Base-by-base conservation (phyloP, 2,329 filamentous ascomycete species). In the Alternaria consortialis region DNA sequence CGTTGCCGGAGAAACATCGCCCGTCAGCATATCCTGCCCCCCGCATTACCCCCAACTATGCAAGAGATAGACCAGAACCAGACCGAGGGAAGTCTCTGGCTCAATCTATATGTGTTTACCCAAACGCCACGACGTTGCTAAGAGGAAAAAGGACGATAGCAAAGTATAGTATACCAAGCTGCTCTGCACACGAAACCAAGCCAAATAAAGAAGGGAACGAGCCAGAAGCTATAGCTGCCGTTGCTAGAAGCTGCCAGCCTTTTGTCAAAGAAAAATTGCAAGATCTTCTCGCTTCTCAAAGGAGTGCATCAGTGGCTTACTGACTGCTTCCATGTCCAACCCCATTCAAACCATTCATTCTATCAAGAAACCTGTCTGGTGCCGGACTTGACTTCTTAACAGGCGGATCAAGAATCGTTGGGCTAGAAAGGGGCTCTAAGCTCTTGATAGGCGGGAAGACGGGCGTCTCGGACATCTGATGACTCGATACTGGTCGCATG, bases 341-440 rank as follows among this genome's bases (percentile, higher is more conserved):
- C 15, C 46, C 46, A 25, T 50, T 50, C 20, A 13, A 50, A 12
- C 50, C 51, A 36, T 56, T 31, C 23, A 42, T 15, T 25, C 36
- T n/a, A 17, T 48, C 37, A 5, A 44, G 50, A 34, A 64, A 52
- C 31, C 52, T 56, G 11, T 64, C 59, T 3, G 62, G 62, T n/a
- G 59, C 50, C 7, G 63, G 63, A 56, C 63, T 65, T 17, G 51
- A 53, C 60, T 82, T 80, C 79, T 91, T 88, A 66, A 87, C 81
- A 2, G 87, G 88, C 25, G 88, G 87, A 15, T 85, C 87, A 52
- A 88, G 73, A 58, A 88, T 87, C 65, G 86, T 84, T 58, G 84
- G 81, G 13, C 82, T 83, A 2, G 85, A 84, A 42, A 84, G 86
- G 0, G 88, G 88, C 9, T 86, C 85, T 48, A 91, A 73, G 1